phyloP scores from a whole-genome alignment of 2,329 filamentous ascomycete genomes.

The Hypoxylon sp. region DNA sequence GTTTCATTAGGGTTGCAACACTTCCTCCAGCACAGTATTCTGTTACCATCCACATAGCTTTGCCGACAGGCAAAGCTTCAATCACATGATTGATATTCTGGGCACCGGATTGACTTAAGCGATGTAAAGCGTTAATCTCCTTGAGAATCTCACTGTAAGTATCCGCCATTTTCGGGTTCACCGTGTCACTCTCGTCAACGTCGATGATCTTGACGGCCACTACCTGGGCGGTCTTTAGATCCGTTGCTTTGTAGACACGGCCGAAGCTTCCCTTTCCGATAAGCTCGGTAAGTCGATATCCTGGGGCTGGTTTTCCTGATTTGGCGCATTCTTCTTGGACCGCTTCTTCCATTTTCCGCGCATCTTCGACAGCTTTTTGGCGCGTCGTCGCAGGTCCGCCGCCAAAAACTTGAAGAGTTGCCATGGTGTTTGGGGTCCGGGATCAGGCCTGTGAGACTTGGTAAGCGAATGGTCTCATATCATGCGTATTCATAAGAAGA shows the following conservation, averaged over 20 bases:
- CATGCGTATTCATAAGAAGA: neutral
- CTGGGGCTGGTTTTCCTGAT: constrained; percentile 71
- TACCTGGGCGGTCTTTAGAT: constrained; percentile 63
- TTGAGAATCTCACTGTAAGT: constrained; percentile 79
- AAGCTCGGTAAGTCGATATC: constrained; percentile 78
- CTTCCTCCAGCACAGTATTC: constrained; percentile 90
- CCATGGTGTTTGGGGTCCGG: constrained; percentile 44
- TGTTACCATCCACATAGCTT: constrained; percentile 89
- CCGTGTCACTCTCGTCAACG: constrained; percentile 81
- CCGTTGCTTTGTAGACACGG: constrained; percentile 77
- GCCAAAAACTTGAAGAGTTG: constrained; percentile 50
- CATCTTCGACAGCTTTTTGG: constrained; percentile 76
- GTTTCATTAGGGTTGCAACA: constrained; percentile 79
- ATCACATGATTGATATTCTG: constrained; percentile 86
- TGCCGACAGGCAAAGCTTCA: constrained; percentile 82
- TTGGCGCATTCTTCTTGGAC: constrained; percentile 74
- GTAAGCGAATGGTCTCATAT: constrained; percentile 29
- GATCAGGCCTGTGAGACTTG: constrained; percentile 19
- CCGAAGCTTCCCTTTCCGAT: constrained; percentile 84
- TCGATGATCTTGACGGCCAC: constrained; percentile 88
- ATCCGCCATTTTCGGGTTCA: constrained; percentile 75
- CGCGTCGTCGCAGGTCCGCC: constrained; percentile 46
- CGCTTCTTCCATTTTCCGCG: constrained; percentile 76
- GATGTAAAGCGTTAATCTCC: constrained; percentile 77
- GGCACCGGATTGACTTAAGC: constrained; percentile 80